These are phyloP conservation scores for Eurotiales sp. DNA, from an alignment of 2,329 filamentous ascomycete genomes.

Conservation along the genomic window DNA sequence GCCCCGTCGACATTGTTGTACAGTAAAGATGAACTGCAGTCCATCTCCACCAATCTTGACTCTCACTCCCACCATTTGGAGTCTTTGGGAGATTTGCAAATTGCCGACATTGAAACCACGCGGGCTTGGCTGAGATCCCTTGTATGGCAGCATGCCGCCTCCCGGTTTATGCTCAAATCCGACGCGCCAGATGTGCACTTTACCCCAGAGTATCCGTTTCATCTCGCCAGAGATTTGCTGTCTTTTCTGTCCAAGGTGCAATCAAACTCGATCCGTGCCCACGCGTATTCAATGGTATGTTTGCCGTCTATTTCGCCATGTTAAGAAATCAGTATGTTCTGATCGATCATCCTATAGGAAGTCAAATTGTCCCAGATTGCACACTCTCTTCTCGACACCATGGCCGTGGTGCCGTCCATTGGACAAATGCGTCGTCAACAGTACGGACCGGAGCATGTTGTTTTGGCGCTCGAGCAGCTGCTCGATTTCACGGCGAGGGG, in stretches of 20 bases:
- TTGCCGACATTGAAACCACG: conserved; percentile 18
- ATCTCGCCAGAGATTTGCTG: conserved; percentile 12
- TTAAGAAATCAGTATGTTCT: neutral
- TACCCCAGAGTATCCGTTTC: conserved; percentile 12
- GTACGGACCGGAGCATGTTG: conserved; percentile 6
- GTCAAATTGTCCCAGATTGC: conserved; percentile 11
- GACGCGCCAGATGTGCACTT: conserved; percentile 4
- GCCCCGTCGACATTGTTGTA: neutral
- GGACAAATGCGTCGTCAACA: conserved; percentile 7
- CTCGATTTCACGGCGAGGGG: neutral
- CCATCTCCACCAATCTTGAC: conserved; percentile 3
- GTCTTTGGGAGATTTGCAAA: conserved; percentile 7
- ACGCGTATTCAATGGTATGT: conserved; percentile 14
- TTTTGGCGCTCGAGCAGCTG: conserved; percentile 5
- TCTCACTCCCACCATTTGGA: neutral
- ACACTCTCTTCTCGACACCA: conserved; percentile 12
- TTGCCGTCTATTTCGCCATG: neutral
- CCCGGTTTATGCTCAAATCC: conserved; percentile 19
- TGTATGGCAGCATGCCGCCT: conserved; percentile 20
- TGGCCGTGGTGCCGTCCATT: conserved; percentile 10
- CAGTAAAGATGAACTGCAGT: conserved; percentile 3
- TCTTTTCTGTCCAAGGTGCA: conserved; percentile 11
- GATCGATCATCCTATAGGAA: conserved; percentile 1
- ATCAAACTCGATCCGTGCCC: conserved; percentile 7
- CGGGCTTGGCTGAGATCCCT: conserved; percentile 18